These are phyloP conservation scores for Noccaea caerulescens DNA, from an alignment of 345 rosid genomes.

Conservation along the genomic window DNA sequence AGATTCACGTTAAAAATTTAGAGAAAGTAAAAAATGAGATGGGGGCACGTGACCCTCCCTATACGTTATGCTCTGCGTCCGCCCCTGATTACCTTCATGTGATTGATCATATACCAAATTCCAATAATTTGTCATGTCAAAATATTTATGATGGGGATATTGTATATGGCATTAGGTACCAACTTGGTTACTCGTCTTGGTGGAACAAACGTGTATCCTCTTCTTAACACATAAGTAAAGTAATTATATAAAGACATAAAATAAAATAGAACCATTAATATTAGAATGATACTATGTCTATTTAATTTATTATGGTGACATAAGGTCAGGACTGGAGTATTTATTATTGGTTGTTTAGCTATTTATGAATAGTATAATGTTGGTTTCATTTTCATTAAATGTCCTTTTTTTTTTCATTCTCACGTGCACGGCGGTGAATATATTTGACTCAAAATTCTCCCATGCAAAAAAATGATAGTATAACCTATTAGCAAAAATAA, in stretches of 20 bases:
- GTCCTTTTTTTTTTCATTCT: neutral
- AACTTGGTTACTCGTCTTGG: slow-evolving; percentile 34
- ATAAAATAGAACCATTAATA: neutral
- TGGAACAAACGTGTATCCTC: slow-evolving; percentile 34
- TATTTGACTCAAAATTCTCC: neutral
- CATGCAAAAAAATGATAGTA: neutral
- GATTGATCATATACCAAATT: slow-evolving; percentile 14
- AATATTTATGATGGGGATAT: slow-evolving; percentile 18
- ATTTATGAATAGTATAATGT: neutral
- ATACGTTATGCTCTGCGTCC: too few relatives aligned
- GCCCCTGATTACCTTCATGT: neutral
- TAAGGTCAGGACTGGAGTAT: neutral
- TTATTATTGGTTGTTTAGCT: slow-evolving; percentile 9
- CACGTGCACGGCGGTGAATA: slow-evolving; percentile 31
- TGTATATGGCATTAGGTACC: slow-evolving; percentile 29
- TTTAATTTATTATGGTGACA: slow-evolving; percentile 10
- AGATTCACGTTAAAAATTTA: too few relatives aligned
- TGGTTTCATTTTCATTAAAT: slow-evolving; percentile 17
- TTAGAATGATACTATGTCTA: slow-evolving; percentile 2
- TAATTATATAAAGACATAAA: neutral
- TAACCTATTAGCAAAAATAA: too few relatives aligned
- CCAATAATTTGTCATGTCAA: slow-evolving; percentile 6
- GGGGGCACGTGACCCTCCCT: too few relatives aligned
- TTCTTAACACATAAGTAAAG: slow-evolving; percentile 19
- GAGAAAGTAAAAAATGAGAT: too few relatives aligned